Base-by-base conservation (phyloP, 805 yeast species). In the Saturnispora sekii region DNA sequence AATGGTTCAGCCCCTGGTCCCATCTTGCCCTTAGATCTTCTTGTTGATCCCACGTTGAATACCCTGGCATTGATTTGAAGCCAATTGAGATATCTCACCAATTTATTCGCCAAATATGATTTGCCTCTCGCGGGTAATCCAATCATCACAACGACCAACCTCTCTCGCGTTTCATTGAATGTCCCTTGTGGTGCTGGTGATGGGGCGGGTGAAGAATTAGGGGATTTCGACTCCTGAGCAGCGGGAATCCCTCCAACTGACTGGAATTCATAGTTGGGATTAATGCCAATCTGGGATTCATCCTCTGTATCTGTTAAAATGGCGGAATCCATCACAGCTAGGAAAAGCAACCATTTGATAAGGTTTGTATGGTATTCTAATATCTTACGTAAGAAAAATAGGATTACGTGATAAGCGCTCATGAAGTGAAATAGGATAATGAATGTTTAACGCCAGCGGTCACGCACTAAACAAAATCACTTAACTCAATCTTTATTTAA, bases 41-140 rank as follows among this genome's bases (percentile, higher is more conserved):
- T 74, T 0, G 97, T 90, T 56, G 93, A 85, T 1, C 98, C 98
- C 29, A 93, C 98, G 58, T 90, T 90, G 68, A 93, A 90, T 9
- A 90, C 89, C 51, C 82, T 73, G 48, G 95, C 81, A 53, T 84
- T 87, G 55, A 89, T 94, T 64, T 89, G 95, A 34, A 88, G 75
- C 95, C 96, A 90, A 65, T 90, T 90, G 59, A 90, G 68, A 63
- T 86, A 93, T 48, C 97, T 67, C 1, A 94, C 84, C 40, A 90
- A 70, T 60, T 93, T 90, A 63, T 88, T 90, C 43, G 97, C 87
- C 50, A 90, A 79, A 60, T 89, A 93, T 1, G 95, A 84, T 62
- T 90, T 90, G 3, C 98, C 98, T 44, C 97, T 70, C 0, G 97
- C 97, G 0, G 97, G 97, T 11, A 83, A 62, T 0, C 98, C 98